These are phyloP conservation scores for Cymbidium sinense DNA, from an alignment of 106 monocot genomes.

Conservation along the genomic window DNA sequence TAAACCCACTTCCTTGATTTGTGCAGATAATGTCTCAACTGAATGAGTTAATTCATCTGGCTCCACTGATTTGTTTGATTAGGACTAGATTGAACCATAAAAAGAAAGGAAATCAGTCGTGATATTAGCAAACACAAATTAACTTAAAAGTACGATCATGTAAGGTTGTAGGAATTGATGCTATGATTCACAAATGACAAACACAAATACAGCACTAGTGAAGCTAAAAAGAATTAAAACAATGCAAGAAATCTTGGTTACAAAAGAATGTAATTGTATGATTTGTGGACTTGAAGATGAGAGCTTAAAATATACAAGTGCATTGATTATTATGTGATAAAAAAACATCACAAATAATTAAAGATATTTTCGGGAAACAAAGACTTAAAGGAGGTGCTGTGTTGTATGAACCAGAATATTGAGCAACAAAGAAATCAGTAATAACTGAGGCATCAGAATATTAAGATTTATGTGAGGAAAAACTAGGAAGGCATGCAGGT, in stretches of 20 bases:
- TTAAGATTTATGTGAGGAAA: not conserved
- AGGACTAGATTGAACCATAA: conserved; percentile 8
- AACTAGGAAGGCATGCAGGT: not conserved
- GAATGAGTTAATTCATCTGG: not conserved
- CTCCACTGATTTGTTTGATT: not conserved
- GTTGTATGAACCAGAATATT: not conserved
- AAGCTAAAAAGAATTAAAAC: not conserved
- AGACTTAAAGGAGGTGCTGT: not conserved
- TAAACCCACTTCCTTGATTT: conserved; percentile 12
- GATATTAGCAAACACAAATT: not conserved
- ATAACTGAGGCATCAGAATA: not conserved
- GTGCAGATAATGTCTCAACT: not conserved
- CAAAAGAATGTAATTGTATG: not conserved
- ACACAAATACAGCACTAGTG: not conserved
- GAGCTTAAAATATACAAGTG: not conserved
- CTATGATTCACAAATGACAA: not conserved
- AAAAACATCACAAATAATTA: not conserved
- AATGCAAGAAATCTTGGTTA: not conserved
- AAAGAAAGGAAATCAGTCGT: not conserved
- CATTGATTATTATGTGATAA: not conserved
- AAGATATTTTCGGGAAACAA: not conserved
- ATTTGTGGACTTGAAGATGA: not conserved
- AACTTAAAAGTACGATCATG: not conserved
- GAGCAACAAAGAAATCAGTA: not conserved
- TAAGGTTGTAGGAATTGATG: not conserved